A percentile compares a stretch with the other conserved stretches of the same genome.
These are phyloP conservation scores for Fagus crenata DNA, from an alignment of 306 rosid genomes.

Conservation along the genomic window DNA sequence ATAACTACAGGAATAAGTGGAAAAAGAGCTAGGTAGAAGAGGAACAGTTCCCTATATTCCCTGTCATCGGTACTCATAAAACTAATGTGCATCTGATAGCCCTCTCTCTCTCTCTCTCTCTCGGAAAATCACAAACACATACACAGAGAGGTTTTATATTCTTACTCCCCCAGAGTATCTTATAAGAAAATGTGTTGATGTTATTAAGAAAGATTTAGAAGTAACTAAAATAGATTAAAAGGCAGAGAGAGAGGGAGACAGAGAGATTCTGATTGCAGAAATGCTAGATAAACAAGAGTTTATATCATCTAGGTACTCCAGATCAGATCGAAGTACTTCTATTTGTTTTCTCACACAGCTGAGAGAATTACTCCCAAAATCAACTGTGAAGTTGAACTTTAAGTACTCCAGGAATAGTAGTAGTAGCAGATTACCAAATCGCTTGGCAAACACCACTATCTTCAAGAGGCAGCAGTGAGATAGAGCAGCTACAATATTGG, in stretches of 20 bases:
- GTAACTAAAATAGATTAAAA: conserved; percentile 16
- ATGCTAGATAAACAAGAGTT: conserved; percentile 3
- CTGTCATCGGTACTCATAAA: conserved; percentile 66
- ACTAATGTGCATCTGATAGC: conserved; percentile 26
- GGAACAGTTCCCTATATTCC: conserved; percentile 60
- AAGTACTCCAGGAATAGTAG: not conserved
- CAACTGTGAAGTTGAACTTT: not conserved
- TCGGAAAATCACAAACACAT: conserved; percentile 10
- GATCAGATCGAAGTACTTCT: conserved; percentile 31
- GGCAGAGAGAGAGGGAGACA: not conserved
- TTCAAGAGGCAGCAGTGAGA: not conserved
- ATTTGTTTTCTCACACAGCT: not conserved
- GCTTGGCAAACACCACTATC: not conserved
- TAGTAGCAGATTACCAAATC: not conserved
- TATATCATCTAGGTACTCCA: conserved; percentile 1
- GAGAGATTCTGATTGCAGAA: conserved; percentile 13
- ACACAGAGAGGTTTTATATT: not conserved
- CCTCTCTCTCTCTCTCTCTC: not conserved
- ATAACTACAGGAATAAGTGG: conserved; percentile 28
- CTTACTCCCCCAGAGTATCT: not conserved
- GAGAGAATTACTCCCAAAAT: not conserved
- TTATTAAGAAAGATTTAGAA: conserved; percentile 8
- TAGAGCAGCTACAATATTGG: not conserved
- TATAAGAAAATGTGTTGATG: conserved; percentile 10
- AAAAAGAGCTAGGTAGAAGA: conserved; percentile 35